Base-by-base conservation (phyloP, 371 early-diverging fungal genomes). In the Batkoa obscura region DNA sequence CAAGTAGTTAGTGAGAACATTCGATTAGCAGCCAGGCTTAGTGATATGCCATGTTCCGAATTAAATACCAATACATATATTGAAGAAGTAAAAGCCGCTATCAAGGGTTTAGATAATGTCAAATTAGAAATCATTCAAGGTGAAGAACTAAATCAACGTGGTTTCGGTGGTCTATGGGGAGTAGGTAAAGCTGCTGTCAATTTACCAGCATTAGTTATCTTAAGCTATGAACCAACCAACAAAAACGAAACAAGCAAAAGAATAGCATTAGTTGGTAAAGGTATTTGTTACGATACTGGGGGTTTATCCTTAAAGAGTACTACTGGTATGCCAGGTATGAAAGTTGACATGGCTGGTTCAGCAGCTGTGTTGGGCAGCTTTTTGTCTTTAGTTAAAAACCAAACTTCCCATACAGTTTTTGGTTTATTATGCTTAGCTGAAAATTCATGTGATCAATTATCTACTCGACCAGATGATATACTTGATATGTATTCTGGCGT, bases 271-370 rank as follows among this genome's bases (percentile, higher is more conserved):
- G 60, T 59, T 4, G 60, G 60, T 9, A 55, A 59, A 43, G 56
- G 60, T 31, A 58, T 58, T 33, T 51, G 52, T 43, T 58, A 43
- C 41, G 58, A 58, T 43, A 58, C 52, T 43, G 58, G 58, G 4
- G 58, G 58, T 4, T 45, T 51, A 13, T 42, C 51, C 33, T 45
- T 58, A 17, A 58, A 58, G 32, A 42, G 37, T 43, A 51, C 58
- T 2, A 34, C 37, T 6, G 30, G n/a, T n/a, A 51, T 58, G 42
- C 47, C 51, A 42, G 31, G 32, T 6, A 58, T 58, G 58, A 58
- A 58, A 10, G 39, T 42, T 37, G 58, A 58, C 17, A 58, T 58
- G 58, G 49, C 38, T 8, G 58, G 58, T 3, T 49, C 58, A 3
- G 58, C 58, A 1, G 49, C 43, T 12, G 50, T 50, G 8, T 50